phyloP scores from a whole-genome alignment of 305 asterid species.

The Plantago coronopus region DNA sequence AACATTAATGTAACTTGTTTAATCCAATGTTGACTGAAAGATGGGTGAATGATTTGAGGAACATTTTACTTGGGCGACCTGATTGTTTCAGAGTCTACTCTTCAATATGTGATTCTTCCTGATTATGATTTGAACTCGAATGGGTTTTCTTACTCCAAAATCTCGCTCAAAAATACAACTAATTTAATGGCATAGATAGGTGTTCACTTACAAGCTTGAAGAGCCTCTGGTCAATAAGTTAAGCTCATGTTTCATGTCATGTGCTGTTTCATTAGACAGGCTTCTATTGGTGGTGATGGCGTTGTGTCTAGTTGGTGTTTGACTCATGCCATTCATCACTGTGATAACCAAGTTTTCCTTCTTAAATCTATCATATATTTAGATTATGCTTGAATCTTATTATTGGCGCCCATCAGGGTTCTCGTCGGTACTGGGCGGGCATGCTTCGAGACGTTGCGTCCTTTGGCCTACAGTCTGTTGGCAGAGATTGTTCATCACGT shows the following conservation, averaged over 20 bases:
- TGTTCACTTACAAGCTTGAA: conserved; percentile 18
- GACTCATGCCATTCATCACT: conserved; percentile 13
- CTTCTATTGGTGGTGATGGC: not conserved
- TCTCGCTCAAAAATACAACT: conserved; percentile 4
- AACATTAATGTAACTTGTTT: too few relatives aligned
- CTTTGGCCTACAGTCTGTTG: conserved; percentile 98
- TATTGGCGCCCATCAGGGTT: conserved; percentile 56
- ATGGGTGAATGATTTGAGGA: too few relatives aligned
- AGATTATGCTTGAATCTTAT: conserved; percentile 18
- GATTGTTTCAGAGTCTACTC: too few relatives aligned
- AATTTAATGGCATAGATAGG: conserved; percentile 13
- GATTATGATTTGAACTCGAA: too few relatives aligned
- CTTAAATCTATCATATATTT: conserved; percentile 13
- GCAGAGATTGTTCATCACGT: conserved; percentile 99
- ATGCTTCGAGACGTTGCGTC: conserved; percentile 96
- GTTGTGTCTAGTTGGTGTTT: not conserved
- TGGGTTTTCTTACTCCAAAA: not conserved
- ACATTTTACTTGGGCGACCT: too few relatives aligned
- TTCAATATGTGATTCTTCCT: too few relatives aligned
- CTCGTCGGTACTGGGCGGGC: conserved; percentile 99
- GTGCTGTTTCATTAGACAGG: conserved; percentile 17
- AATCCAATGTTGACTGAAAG: too few relatives aligned
- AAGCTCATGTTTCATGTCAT: conserved; percentile 10
- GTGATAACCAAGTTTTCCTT: not conserved
- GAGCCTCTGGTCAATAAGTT: conserved; percentile 19